These are phyloP conservation scores for Dacryopinax primogenitus DNA, from an alignment of 768 basidiomycete genomes.

Conservation along the genomic window DNA sequence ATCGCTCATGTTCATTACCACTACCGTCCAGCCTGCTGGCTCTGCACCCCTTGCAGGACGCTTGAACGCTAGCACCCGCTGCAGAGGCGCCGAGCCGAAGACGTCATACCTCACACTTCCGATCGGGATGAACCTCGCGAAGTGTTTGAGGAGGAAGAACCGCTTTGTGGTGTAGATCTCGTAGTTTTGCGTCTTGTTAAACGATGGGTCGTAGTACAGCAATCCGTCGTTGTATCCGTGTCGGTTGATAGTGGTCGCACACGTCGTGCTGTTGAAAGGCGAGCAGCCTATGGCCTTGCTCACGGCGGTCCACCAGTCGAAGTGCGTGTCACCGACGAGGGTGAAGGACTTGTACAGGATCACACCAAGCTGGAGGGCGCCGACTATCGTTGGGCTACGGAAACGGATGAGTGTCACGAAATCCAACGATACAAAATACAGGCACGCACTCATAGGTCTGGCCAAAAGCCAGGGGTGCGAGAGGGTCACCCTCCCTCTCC, in stretches of 20 bases:
- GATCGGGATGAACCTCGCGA: constrained; percentile 14
- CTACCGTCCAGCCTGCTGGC: not conserved
- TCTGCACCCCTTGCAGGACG: too few species aligned
- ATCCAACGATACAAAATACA: not conserved
- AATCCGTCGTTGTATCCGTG: constrained; percentile 35
- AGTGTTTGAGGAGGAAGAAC: constrained; percentile 20
- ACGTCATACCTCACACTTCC: not conserved
- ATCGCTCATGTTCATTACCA: not conserved
- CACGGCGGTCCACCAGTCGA: constrained; percentile 17
- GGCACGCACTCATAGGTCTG: constrained; percentile 15
- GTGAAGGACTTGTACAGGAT: constrained; percentile 20
- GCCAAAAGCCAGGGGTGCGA: constrained; percentile 16
- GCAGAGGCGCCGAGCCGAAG: not conserved
- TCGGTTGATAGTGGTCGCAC: constrained; percentile 23
- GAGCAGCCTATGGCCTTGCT: constrained; percentile 31
- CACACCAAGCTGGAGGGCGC: constrained; percentile 19
- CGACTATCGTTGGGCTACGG: constrained; percentile 19
- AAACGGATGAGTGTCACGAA: not conserved
- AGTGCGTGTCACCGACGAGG: constrained; percentile 24
- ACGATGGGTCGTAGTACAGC: constrained; percentile 34
- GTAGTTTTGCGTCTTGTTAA: constrained; percentile 19
- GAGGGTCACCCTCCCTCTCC: constrained; percentile 13
- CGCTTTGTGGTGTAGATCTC: constrained; percentile 20
- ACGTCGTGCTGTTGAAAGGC: constrained; percentile 25
- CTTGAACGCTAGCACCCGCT: not conserved